Evolutionary conservation across 2,329 filamentous ascomycete genomes (phyloP), one percentile per base, ranked within the genome.

Genomic region (Geosmithia flava): DNA sequence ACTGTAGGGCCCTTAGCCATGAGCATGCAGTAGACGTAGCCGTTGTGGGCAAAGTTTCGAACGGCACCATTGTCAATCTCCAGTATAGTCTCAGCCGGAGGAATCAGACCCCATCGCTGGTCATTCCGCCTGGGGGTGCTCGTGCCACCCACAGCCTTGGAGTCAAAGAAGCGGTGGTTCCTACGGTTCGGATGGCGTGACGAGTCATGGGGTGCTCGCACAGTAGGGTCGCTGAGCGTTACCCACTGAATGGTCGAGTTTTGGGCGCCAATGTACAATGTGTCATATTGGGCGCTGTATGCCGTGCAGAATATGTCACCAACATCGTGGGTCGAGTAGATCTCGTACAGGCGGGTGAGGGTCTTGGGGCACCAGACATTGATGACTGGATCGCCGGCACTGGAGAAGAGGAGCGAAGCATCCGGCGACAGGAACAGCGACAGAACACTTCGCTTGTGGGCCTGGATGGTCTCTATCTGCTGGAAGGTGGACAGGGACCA

Each of bases 231-330:
- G 56, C 78, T 78, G 48, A 95, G 68, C 53, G 82, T 76, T 56
- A 88, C 85, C 93, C 93, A 98, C 72, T 95, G 90, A 47, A 96
- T 93, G 40, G 85, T 88, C 7, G 89, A 93, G 60, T 97, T 96
- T 61, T 97, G 93, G 1, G 89, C 87, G 49, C 93, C 93, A 42
- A 95, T 78, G 62, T 95, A 97, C 3, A 95, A 76, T 0, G 85
- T 95, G 55, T 91, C 78, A 57, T 87, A 74, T 54, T 81, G 76
- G 7, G 80, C 69, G 3, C 89, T 95, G 64, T 95, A 96, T 1
- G 84, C 85, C n/a, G 95, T 83, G 56, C 88, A 95, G 63, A 97
- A 97, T 50, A 98, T 81, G 67, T 98, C 93, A 51, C 93, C 93
- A 41, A 95, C 86, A 57, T 97, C 93, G 65, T 95, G 91, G 45